These are phyloP conservation scores for Penicillium psychrofluorescens DNA, from an alignment of 495 filamentous ascomycete genomes.

Conservation along the genomic window DNA sequence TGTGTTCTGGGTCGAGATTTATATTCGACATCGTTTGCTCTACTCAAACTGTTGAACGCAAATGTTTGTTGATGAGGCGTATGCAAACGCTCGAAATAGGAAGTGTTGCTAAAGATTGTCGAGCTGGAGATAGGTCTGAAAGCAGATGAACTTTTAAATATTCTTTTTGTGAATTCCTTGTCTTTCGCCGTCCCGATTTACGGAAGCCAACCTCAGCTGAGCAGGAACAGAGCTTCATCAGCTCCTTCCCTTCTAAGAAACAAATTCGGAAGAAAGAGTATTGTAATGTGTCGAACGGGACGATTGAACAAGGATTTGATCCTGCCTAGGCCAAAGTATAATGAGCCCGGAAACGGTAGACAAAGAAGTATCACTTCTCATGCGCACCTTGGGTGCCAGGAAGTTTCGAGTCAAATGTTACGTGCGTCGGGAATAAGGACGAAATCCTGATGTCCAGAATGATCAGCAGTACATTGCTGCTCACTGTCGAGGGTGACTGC, in stretches of 20 bases:
- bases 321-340: conserved; percentile 13
- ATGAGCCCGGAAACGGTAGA: conserved; percentile 8
- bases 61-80: not conserved
- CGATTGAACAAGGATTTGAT: conserved; percentile 13
- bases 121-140: too few species aligned
- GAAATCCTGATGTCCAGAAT: not conserved
- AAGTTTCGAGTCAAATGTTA: conserved; percentile 7
- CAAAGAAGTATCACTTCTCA: too few species aligned
- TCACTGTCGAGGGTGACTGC: not conserved
- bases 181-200: too few species aligned
- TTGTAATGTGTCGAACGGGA: conserved; percentile 5
- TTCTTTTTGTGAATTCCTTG: too few species aligned
- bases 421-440: conserved; percentile 8
- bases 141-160: not conserved
- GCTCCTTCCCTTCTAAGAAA: not conserved
- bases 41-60: too few species aligned
- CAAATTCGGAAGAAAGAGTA: conserved; percentile 7
- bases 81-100: conserved; percentile 1
- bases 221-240: conserved; percentile 2
- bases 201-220: not conserved
- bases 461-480: conserved; percentile 4
- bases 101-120: not conserved
- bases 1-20: conserved; percentile 27
- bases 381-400: not conserved
- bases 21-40: conserved; percentile 3